Evolutionary conservation across 371 early-diverging fungal species (phyloP).

Genomic region (Rhizopus microsporus): DNA sequence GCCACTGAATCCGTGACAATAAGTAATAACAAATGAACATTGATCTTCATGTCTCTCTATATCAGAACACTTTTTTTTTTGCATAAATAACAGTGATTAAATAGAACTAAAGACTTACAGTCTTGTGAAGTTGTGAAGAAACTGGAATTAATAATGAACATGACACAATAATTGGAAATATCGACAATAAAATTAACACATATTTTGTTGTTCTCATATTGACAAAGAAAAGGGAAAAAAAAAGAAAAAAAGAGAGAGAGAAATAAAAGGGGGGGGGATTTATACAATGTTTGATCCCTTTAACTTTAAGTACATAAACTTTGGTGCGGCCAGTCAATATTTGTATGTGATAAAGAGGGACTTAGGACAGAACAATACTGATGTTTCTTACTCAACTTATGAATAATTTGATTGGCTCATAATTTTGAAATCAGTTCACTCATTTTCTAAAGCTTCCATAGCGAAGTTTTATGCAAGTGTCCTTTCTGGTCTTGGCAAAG

Average conservation of each 20-base stretch:
- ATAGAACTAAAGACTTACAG: constrained; percentile 7
- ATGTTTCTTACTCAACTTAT: too few relatives aligned
- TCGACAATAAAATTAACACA: constrained; percentile 1
- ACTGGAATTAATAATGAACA: constrained; percentile 19
- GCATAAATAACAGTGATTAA: background rate
- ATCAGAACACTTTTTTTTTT: constrained; percentile 31
- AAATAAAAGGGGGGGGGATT: background rate
- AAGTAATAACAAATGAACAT: constrained; percentile 38
- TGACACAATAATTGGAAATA: constrained; percentile 19
- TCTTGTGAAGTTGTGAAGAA: constrained; percentile 18
- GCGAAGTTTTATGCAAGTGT: too few relatives aligned
- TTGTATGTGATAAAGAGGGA: background rate
- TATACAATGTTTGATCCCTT: background rate
- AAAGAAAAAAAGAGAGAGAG: constrained; percentile 1
- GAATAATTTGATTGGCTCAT: too few relatives aligned
- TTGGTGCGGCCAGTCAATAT: too few relatives aligned
- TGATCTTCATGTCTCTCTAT: constrained; percentile 38
- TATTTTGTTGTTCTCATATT: background rate
- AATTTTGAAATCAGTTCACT: too few relatives aligned
- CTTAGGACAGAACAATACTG: background rate
- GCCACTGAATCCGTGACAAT: constrained; percentile 43
- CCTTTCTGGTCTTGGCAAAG: too few relatives aligned
- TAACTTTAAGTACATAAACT: background rate
- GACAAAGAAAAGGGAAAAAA: background rate
- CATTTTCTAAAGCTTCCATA: too few relatives aligned